Base-by-base conservation (phyloP, 495 filamentous ascomycete genomes). In the Aspergillus avenaceus region DNA sequence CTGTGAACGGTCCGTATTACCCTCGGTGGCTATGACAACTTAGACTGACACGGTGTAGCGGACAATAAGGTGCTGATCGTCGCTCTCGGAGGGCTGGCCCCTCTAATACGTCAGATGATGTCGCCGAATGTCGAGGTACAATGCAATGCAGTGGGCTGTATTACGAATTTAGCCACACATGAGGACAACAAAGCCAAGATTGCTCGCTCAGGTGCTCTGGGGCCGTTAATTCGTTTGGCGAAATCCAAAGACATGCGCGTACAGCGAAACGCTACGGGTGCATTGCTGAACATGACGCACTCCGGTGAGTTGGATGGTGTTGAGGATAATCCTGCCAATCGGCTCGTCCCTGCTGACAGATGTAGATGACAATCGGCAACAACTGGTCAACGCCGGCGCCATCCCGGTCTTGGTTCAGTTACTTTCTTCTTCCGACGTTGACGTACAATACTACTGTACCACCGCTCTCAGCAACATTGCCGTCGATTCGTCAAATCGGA, bases 131-230 rank as follows among this genome's bases (percentile, higher is more conserved):
- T 98, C 53, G 93, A 98, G 69, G 93, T 98, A 26, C 93, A 97
- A 67, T 98, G 93, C 79, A 98, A 98, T 65, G 93, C 93, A 27
- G 93, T 98, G 42, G 93, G 93, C 34, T 98, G 93, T 72, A 97
- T 98, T 60, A 98, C 93, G 4, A 98, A 98, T 62, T 70, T 98
- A 24, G 93, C 93, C 50, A 98, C 93, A 1, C 93, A 98, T 61
- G 93, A 98, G 70, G 93, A 97, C 47, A 98, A 98, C 71, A 98
- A 98, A 74, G 90, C 95, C 34, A 97, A 95, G 71, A 98, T 98
- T 60, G 95, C 93, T 55, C 84, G 89, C 38, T 97, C 95, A 9
- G 93, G 95, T 22, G 95, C 93, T 29, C 73, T 98, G 54, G 87
- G 83, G 13, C 95, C 93, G 6, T 73, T 98, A 47, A 98, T 95